Evolutionary conservation across 495 filamentous ascomycete species (phyloP), one percentile per base, ranked within the genome.

Genomic region (Margaritispora aquatica): DNA sequence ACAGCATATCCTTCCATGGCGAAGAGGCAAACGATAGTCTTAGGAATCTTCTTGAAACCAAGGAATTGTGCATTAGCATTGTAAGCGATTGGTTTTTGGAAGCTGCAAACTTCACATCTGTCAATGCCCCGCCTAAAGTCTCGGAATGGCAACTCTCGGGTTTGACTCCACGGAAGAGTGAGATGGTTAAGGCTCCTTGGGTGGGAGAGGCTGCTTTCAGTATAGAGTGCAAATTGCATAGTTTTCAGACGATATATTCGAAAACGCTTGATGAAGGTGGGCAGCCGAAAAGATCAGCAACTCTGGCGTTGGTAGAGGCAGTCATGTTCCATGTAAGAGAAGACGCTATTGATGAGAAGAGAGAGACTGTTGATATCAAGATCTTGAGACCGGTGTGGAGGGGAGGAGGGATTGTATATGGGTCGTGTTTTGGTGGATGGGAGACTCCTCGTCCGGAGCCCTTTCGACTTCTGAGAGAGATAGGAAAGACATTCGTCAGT

Each of bases 81-180:
- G 85, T 96, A 61, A 82, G 78, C 0, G 90, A 95, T 73, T 80
- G 83, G 70, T 93, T 84, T 66, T 64, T 93, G 58, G 91, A 96
- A 72, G 92, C 92, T 1, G 91, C 91, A 24, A 96, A 96, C 67
- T 80, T 81, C 29, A 81, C 84, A 11, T 76, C 81, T 17, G 80
- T 94, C 64, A 88, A 96, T 63, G 79, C 88, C 0, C 90, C 91
- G 0, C 84, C 84, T 26, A 89, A 87, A 0, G 72, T 84, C 0
- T 87, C 83, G 1, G 92, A 96, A 71, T 96, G 91, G 89, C 77
- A 80, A 4, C 71, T 89, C n/a, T 80, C 79, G 13, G 92, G 92
- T 0, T 72, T 96, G 60, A 86, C 84, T 20, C 54, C 54, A 26
- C 13, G 9, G 9, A 22, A 57, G 38, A 57, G 36, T 27, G 2